A percentile compares a stretch with the other conserved stretches of the same genome.
These are phyloP conservation scores for Gyrodon lividus DNA, from an alignment of 768 basidiomycete species.

Conservation along the genomic window DNA sequence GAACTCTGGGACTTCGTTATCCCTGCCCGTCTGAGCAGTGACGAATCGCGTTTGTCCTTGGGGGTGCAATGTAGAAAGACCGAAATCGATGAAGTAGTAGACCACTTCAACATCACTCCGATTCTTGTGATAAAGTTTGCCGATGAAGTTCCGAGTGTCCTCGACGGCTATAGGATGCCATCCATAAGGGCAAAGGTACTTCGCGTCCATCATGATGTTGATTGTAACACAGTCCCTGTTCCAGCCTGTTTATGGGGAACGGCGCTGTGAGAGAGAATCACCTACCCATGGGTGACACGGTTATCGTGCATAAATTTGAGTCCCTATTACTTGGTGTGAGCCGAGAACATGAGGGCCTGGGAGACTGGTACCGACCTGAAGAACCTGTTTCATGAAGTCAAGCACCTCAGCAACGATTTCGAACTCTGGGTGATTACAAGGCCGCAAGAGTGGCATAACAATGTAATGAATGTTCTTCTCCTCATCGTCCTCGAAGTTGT, in stretches of 20 bases:
- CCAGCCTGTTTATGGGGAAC: neutral
- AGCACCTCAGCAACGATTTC: conserved; percentile 22
- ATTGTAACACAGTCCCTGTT: conserved; percentile 22
- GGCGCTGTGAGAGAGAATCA: neutral
- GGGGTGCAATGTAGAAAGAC: conserved; percentile 27
- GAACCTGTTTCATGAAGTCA: conserved; percentile 21
- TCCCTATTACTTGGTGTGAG: conserved; percentile 21
- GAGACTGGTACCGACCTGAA: conserved; percentile 13
- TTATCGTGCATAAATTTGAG: conserved; percentile 36
- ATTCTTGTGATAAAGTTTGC: conserved; percentile 17
- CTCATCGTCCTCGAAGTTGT: conserved; percentile 5
- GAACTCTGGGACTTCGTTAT: too few relatives aligned
- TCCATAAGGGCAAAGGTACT: conserved; percentile 21
- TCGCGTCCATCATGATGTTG: conserved; percentile 36
- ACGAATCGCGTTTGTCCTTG: conserved; percentile 7
- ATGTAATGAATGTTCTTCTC: conserved; percentile 16
- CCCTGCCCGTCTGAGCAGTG: conserved; percentile 8
- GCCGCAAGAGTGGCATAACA: conserved; percentile 24
- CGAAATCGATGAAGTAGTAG: too few relatives aligned
- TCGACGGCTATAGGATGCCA: conserved; percentile 26
- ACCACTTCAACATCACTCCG: conserved; percentile 26
- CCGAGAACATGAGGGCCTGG: too few relatives aligned
- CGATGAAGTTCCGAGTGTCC: conserved; percentile 11
- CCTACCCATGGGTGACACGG: conserved; percentile 36
- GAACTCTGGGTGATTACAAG: conserved; percentile 19